Conservation (phyloP, 495 filamentous ascomycete species). For the Acidiella bohemica region DNA sequence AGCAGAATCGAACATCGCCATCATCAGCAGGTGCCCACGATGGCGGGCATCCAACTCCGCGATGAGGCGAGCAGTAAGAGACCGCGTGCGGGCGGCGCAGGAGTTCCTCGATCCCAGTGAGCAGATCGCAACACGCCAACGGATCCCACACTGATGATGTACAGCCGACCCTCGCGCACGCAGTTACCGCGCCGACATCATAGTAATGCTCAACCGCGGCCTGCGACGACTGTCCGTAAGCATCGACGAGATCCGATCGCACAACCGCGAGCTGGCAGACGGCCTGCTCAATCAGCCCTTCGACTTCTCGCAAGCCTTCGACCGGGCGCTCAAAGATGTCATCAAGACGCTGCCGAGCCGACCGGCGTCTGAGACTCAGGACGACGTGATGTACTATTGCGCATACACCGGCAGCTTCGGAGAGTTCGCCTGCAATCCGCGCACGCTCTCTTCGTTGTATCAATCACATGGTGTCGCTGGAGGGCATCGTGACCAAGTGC, state of each 20-base stretch:
- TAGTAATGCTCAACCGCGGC: constrained; percentile 84
- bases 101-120: constrained; percentile 81
- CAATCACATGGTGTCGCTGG: constrained; percentile 92
- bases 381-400: constrained; percentile 75
- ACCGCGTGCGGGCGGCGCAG: constrained; percentile 64
- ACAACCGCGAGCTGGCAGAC: constrained; percentile 79
- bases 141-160: not conserved
- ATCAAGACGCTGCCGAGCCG: constrained; percentile 62
- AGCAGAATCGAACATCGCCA: too few species aligned
- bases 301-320: constrained; percentile 75
- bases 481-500: constrained; percentile 94
- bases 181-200: constrained; percentile 74
- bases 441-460: constrained; percentile 83
- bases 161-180: constrained; percentile 44
- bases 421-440: constrained; percentile 84
- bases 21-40: too few species aligned
- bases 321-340: constrained; percentile 76
- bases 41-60: constrained; percentile 61
- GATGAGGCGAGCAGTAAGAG: constrained; percentile 70
- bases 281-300: constrained; percentile 73
- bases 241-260: constrained; percentile 84
- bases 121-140: too few species aligned
- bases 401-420: constrained; percentile 92
- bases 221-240: constrained; percentile 64
- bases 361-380: constrained; percentile 42